Percentiles rank a stretch among this genome's conserved stretches.
Conservation (phyloP, 805 yeast species). For the Wickerhamiella sergipiensis region DNA sequence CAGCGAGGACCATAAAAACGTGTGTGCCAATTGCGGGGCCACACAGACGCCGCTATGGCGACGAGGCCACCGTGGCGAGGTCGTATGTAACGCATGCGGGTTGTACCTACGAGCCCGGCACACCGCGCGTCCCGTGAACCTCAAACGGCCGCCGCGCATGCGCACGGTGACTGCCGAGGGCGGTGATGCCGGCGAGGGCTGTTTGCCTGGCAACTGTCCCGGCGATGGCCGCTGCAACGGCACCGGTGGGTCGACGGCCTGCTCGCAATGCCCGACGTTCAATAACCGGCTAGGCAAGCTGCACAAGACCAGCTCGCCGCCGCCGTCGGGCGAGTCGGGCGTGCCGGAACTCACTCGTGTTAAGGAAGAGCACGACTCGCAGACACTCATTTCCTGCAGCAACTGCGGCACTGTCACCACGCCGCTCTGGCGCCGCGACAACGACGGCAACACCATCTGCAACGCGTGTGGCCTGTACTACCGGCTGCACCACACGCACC, state of each 20-base stretch:
- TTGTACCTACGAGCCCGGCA: slow-evolving; percentile 50
- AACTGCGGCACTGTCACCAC: slow-evolving; percentile 79
- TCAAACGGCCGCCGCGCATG: slow-evolving; percentile 30
- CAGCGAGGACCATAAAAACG: slow-evolving; percentile 15
- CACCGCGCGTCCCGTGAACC: slow-evolving; percentile 50
- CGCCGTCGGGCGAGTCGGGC: background rate
- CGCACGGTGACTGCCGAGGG: slow-evolving; percentile 4
- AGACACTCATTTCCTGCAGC: slow-evolving; percentile 60
- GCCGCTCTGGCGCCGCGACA: slow-evolving; percentile 79
- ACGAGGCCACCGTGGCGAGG: slow-evolving; percentile 80
- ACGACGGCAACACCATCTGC: slow-evolving; percentile 69
- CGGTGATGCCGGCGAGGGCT: slow-evolving; percentile 4
- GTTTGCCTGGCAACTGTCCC: slow-evolving; percentile 40
- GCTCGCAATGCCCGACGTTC: slow-evolving; percentile 72
- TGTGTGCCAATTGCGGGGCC: slow-evolving; percentile 84
- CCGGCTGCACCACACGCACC: slow-evolving; percentile 57
- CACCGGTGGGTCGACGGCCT: slow-evolving; percentile 70
- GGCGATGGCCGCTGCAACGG: slow-evolving; percentile 79
- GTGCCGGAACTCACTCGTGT: background rate
- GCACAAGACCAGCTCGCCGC: background rate
- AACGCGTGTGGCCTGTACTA: slow-evolving; percentile 76
- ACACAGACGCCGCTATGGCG: slow-evolving; percentile 92
- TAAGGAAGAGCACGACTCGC: slow-evolving; percentile 18
- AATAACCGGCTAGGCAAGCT: slow-evolving; percentile 33
- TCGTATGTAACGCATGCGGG: slow-evolving; percentile 94